Conservation (phyloP, 345 rosid species). For the Linum usitatissimum region DNA sequence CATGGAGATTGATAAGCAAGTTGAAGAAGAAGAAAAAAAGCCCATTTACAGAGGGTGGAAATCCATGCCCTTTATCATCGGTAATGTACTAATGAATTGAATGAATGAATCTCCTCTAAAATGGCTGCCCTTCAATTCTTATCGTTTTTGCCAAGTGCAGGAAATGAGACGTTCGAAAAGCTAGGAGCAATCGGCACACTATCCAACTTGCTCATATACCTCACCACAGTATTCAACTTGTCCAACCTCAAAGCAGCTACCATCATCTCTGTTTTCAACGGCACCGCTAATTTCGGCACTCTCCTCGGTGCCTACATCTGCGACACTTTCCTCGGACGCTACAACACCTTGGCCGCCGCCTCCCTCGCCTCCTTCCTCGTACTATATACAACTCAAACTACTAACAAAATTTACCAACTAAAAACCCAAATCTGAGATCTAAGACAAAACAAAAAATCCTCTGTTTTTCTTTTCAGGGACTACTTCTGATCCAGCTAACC, state of each 20-base stretch:
- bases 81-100: constrained; percentile 13
- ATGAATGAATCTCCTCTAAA: neutral
- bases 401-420: too few species aligned
- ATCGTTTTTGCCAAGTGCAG: constrained; percentile 11
- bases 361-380: constrained; percentile 58
- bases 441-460: neutral
- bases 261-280: constrained; percentile 53
- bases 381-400: neutral
- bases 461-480: constrained; percentile 29
- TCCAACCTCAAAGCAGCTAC: constrained; percentile 62
- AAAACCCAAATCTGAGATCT: neutral
- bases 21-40: constrained; percentile 11
- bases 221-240: constrained; percentile 64
- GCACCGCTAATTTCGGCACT: constrained; percentile 64
- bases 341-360: constrained; percentile 58
- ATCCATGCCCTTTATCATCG: constrained; percentile 66
- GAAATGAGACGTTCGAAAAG: constrained; percentile 87
- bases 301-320: constrained; percentile 63
- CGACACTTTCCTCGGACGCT: constrained; percentile 84
- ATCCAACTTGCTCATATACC: constrained; percentile 63
- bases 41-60: constrained; percentile 58
- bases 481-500: constrained; percentile 43
- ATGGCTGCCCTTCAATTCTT: neutral
- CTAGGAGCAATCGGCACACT: constrained; percentile 73
- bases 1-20: neutral